A percentile compares a stretch with the other conserved stretches of the same genome.
Evolutionary conservation across 1,139 yeast species (phyloP).

Genomic region (Candida anutae): DNA sequence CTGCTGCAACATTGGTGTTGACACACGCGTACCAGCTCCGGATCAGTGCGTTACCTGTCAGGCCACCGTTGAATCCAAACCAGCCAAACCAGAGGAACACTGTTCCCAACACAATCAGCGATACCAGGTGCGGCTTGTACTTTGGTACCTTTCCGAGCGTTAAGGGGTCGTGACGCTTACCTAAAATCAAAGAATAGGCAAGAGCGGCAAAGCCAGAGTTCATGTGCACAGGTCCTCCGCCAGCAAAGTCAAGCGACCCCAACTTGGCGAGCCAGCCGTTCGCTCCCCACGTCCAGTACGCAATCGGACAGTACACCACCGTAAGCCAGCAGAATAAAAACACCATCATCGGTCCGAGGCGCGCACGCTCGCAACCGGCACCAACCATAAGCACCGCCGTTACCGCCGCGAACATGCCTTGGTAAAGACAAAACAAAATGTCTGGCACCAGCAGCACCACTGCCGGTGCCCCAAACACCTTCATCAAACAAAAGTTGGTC

Average conservation of each 20-base stretch:
- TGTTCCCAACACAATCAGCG: conserved; percentile 88
- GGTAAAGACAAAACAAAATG: conserved; percentile 80
- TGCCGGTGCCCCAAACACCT: conserved; percentile 76
- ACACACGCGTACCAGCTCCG: conserved; percentile 92
- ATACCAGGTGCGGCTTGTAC: conserved; percentile 86
- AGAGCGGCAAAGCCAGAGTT: conserved; percentile 92
- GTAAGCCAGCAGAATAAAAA: conserved; percentile 91
- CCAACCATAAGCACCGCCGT: conserved; percentile 93
- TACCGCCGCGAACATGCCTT: conserved; percentile 92
- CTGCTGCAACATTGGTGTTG: conserved; percentile 90
- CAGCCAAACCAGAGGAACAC: conserved; percentile 96
- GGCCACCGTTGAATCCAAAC: conserved; percentile 98
- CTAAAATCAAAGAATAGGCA: conserved; percentile 84
- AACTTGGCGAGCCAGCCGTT: conserved; percentile 79
- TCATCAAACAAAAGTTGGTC: conserved; percentile 68
- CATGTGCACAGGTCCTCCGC: conserved; percentile 98
- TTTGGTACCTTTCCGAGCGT: conserved; percentile 67
- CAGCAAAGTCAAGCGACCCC: conserved; percentile 92
- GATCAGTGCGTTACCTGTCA: conserved; percentile 84
- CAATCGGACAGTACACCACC: conserved; percentile 90
- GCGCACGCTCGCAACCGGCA: conserved; percentile 97
- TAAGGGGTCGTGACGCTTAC: conserved; percentile 83
- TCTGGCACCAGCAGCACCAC: conserved; percentile 70
- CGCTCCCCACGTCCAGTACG: conserved; percentile 96
- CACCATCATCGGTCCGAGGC: conserved; percentile 93